Evolutionary conservation across 441 rosid species (phyloP), one percentile per base, ranked within the genome.

Genomic region (Croton laevigatus): DNA sequence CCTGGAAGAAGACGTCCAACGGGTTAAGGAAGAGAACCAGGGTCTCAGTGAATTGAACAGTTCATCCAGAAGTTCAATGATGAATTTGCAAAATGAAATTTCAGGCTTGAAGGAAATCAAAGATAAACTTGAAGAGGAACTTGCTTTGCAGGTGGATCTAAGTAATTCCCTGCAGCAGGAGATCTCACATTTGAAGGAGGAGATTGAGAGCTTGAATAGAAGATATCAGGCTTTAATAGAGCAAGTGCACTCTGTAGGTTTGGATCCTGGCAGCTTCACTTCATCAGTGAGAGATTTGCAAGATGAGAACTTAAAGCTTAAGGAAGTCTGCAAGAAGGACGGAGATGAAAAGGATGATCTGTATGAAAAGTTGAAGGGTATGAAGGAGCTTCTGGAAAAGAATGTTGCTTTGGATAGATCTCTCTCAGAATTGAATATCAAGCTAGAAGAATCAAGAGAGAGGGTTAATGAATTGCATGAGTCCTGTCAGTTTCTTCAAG

Each of bases 141-240:
- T 93, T 75, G 85, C 81, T 69, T 81, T 86, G 71, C 88, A 93
- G 79, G 88, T 86, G 74, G 86, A 87, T 62, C 90, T 87, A 73
- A 85, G 91, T 78, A 87, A 85, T 81, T 83, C 89, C 70, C 88
- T 93, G 73, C 97, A 93, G 82, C 96, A 90, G 72, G 98, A 93
- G 82, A 90, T 93, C 70, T 79, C 79, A 76, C 82, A 88, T 81
- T 83, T 96, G 85, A 91, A 89, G 81, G 90, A 90, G 82, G 98
- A 93, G 73, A 79, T 96, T 62, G 84, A 93, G 73, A 85, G 77
- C 58, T 85, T 88, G 84, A 87, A 79, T 71, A 79, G 69, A 87
- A 91, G 76, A 83, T 85, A 89, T 71, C 87, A 78, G 77, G 81
- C 80, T 66, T 76, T 89, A 72, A 76, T 82, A 72, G 88, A 83